Evolutionary conservation across 768 basidiomycete genomes (phyloP).

Genomic region (Arthromyces matolae): DNA sequence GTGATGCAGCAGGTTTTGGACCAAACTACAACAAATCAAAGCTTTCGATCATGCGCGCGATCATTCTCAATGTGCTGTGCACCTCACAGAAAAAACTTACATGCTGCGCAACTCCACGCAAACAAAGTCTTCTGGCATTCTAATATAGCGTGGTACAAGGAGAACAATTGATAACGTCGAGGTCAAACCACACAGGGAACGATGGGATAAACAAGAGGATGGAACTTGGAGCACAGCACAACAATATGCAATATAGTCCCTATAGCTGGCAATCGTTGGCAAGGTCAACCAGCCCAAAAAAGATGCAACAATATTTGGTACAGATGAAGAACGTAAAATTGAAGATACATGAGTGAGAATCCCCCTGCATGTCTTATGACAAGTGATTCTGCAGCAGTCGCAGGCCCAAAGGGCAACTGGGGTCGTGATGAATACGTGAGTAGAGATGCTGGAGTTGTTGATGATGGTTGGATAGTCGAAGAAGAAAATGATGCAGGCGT

Average conservation of each 20-base stretch:
- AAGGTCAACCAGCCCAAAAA: constrained; percentile 11
- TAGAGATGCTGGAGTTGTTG: not conserved
- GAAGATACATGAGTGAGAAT: constrained; percentile 19
- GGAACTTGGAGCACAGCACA: constrained; percentile 3
- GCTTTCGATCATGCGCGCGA: not conserved
- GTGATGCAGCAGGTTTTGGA: constrained; percentile 7
- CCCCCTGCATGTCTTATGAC: constrained; percentile 17
- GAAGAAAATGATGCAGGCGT: constrained; percentile 5
- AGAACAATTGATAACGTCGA: not conserved
- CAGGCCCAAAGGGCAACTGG: constrained; percentile 13
- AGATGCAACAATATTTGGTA: constrained; percentile 24
- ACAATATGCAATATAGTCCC: constrained; percentile 8
- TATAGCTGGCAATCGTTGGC: constrained; percentile 4
- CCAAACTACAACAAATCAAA: constrained; percentile 20
- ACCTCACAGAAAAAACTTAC: too few relatives aligned
- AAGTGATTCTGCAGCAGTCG: constrained; percentile 15
- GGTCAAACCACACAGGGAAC: constrained; percentile 9
- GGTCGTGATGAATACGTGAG: constrained; percentile 6
- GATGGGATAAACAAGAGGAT: constrained; percentile 3
- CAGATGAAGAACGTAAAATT: constrained; percentile 22
- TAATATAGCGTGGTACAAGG: not conserved
- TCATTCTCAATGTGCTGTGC: too few relatives aligned
- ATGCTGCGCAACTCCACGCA: not conserved
- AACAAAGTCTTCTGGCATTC: too few relatives aligned
- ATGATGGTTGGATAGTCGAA: not conserved